phyloP scores from a whole-genome alignment of 208 protist species.

The Porcisia hertigi region DNA sequence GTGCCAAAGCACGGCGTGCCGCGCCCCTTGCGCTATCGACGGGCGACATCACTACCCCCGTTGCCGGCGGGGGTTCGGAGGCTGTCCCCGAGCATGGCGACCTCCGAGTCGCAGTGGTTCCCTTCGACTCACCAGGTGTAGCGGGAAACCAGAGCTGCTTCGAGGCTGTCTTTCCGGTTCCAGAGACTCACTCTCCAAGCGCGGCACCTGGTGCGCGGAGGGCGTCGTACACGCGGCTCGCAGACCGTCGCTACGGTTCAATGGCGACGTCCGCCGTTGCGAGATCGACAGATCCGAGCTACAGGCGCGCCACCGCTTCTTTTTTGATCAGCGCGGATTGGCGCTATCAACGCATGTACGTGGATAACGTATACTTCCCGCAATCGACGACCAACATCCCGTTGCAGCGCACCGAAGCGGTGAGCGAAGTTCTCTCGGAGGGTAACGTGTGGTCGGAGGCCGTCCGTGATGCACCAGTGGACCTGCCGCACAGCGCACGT shows the following conservation, averaged over 20 bases:
- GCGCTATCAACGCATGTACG: constrained; percentile 77
- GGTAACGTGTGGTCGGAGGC: neutral
- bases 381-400: neutral
- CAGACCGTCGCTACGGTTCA: constrained; percentile 18
- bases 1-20: neutral
- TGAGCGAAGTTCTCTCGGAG: neutral
- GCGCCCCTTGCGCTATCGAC: neutral
- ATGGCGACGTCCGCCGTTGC: constrained; percentile 11
- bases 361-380: constrained; percentile 54
- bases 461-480: neutral
- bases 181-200: neutral
- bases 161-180: neutral
- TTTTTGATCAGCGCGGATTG: constrained; percentile 71
- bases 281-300: constrained; percentile 29
- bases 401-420: neutral
- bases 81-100: neutral
- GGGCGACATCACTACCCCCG: neutral
- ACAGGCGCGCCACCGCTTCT: constrained; percentile 50
- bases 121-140: neutral
- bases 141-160: neutral
- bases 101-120: neutral
- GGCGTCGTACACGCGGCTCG: constrained; percentile 2
- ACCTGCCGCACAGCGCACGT: neutral
- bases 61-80: neutral
- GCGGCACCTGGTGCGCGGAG: neutral